Evolutionary conservation across 2,329 filamentous ascomycete species (phyloP), one percentile per base, ranked within the genome.

Genomic region (Colletotrichum salicis): DNA sequence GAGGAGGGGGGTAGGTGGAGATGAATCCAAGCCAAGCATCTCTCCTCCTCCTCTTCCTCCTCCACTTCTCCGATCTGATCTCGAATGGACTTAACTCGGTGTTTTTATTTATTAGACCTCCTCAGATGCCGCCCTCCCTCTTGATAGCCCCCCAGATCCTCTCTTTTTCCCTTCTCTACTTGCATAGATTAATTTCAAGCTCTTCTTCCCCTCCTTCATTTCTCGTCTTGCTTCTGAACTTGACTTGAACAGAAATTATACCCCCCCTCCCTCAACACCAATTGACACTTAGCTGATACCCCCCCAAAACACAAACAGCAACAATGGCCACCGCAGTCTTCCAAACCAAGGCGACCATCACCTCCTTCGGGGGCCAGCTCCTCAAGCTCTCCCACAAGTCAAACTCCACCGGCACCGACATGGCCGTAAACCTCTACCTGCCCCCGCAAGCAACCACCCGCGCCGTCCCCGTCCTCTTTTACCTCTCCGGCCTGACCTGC

Each of bases 401-500:
- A 67, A 85, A 88, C 75, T 88, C 90, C 73, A 97, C 94, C 69
- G 90, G 90, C 77, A 97, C 94, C 76, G 91, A 95, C 78, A 99
- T 98, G 96, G 90, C 90, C 80, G 90, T 98, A 79, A 97, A 97
- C 85, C 88, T 99, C 77, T 99, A 94, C 86, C 89, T 99, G 4
- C 96, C 96, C 29, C 91, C 94, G 2, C 87, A 91, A 77, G 90
- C 93, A 67, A 83, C 87, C 74, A 77, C 82, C 19, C 77, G 82
- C 61, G 85, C 88, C 52, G 91, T 94, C 2, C 96, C 96, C 29
- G 90, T 98, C 35, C 89, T 99, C 70, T 91, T 98, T 84, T 99
- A 96, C 84, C 91, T 99, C 71, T 96, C 96, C 15, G 96, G 96
- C 63, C 87, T 99, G 73, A 98, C 96, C 73, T 99, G 96, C 87